Conservation (phyloP, 345 rosid species). For the Viola odorata region DNA sequence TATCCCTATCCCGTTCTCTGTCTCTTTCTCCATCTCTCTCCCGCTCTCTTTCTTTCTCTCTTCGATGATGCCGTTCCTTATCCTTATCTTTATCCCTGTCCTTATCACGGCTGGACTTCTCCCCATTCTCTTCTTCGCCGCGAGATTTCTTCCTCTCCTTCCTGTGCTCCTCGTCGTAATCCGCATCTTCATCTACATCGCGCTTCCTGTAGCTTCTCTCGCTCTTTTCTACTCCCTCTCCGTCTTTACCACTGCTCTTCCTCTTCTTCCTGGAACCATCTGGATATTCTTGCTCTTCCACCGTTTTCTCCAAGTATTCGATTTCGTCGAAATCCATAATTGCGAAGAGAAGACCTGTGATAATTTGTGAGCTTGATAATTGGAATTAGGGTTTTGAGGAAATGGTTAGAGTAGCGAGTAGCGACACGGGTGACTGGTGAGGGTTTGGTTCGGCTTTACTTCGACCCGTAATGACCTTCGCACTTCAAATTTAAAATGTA, state of each 20-base stretch:
- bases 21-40: conserved; percentile 1
- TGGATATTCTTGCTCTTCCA: conserved; percentile 46
- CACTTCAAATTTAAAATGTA: too few relatives aligned
- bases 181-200: conserved; percentile 38
- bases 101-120: conserved; percentile 32
- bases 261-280: conserved; percentile 35
- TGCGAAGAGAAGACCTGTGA: neutral
- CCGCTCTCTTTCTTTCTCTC: conserved; percentile 34
- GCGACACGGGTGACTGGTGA: too few relatives aligned
- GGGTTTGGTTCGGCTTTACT: too few relatives aligned
- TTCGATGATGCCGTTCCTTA: conserved; percentile 35
- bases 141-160: conserved; percentile 53
- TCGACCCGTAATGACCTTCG: too few relatives aligned
- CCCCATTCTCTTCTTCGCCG: conserved; percentile 38
- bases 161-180: conserved; percentile 40
- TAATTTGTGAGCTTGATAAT: neutral
- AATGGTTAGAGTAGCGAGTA: too few relatives aligned
- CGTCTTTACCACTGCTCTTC: conserved; percentile 24
- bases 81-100: conserved; percentile 34
- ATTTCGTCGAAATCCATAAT: conserved; percentile 87
- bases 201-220: conserved; percentile 70
- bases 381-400: too few relatives aligned
- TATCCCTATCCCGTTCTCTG: neutral
- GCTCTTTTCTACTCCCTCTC: conserved; percentile 48
- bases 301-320: conserved; percentile 91